Evolutionary conservation across 2,329 filamentous ascomycete genomes (phyloP).

Genomic region (Curvularia eragrostidis): DNA sequence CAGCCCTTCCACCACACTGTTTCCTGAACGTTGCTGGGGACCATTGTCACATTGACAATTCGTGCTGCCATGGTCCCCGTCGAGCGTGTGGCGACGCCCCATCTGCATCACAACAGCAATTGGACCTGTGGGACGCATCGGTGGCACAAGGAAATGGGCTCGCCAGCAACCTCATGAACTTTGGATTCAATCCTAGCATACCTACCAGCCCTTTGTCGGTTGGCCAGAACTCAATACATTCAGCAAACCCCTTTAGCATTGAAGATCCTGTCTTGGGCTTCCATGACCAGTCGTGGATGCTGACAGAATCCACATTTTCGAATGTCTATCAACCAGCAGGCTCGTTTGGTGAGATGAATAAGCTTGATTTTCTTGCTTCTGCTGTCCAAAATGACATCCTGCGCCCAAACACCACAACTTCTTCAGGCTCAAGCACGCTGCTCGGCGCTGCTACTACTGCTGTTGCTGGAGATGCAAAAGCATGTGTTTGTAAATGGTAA

Average conservation of each 20-base stretch:
- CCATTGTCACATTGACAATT: slow-evolving; percentile 47
- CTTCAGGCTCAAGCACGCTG: slow-evolving; percentile 13
- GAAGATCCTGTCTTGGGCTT: slow-evolving; percentile 31
- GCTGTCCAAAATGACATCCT: slow-evolving; percentile 39
- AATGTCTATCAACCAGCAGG: slow-evolving; percentile 21
- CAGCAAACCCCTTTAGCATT: slow-evolving; percentile 25
- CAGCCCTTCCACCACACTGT: slow-evolving; percentile 28
- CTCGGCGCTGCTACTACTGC: slow-evolving; percentile 9
- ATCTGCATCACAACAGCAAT: slow-evolving; percentile 32
- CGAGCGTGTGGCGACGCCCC: slow-evolving; percentile 41
- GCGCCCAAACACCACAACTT: slow-evolving; percentile 22
- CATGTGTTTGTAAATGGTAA: slow-evolving; percentile 43
- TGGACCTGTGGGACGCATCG: slow-evolving; percentile 39
- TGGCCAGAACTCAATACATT: slow-evolving; percentile 21
- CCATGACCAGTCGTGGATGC: slow-evolving; percentile 38
- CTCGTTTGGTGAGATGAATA: slow-evolving; percentile 23
- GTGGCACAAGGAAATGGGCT: slow-evolving; percentile 37
- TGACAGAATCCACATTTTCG: slow-evolving; percentile 33
- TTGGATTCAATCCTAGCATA: slow-evolving; percentile 32
- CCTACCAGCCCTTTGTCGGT: slow-evolving; percentile 31
- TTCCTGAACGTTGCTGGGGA: slow-evolving; percentile 41
- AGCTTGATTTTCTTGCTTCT: slow-evolving; percentile 40
- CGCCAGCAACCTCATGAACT: slow-evolving; percentile 35
- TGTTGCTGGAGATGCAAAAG: slow-evolving; percentile 16
- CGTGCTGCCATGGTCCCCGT: slow-evolving; percentile 43